phyloP scores from a whole-genome alignment of 768 basidiomycete species.

The Mycena polygramma region DNA sequence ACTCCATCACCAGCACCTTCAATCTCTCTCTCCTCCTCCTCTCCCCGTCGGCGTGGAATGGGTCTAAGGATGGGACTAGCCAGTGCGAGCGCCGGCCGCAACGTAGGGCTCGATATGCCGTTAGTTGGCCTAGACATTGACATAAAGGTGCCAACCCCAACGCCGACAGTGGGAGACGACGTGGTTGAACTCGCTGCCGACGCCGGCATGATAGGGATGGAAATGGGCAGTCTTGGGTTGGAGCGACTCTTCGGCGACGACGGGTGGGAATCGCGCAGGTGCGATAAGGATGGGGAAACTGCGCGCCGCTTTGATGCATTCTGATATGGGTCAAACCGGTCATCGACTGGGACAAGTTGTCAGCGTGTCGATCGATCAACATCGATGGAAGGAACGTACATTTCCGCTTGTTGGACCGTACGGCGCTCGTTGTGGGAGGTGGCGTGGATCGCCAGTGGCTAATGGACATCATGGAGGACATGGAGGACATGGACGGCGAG shows the following conservation, averaged over 20 bases:
- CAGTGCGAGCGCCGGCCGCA: constrained; percentile 77
- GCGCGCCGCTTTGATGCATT: constrained; percentile 83
- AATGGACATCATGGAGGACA: constrained; percentile 58
- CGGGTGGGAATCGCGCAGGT: constrained; percentile 67
- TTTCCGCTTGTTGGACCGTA: constrained; percentile 88
- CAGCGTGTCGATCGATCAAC: constrained; percentile 29
- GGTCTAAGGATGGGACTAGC: constrained; percentile 84
- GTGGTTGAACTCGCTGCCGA: constrained; percentile 72
- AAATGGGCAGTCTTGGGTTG: constrained; percentile 67
- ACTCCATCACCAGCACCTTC: constrained; percentile 87
- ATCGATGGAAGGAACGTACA: constrained; percentile 55
- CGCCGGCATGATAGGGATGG: constrained; percentile 76
- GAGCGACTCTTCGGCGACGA: constrained; percentile 65
- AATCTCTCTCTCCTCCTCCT: constrained; percentile 76
- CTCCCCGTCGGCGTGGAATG: constrained; percentile 67
- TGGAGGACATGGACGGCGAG: constrained; percentile 73
- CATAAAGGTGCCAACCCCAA: constrained; percentile 61
- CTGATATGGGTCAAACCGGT: constrained; percentile 89
- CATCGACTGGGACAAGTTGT: constrained; percentile 68
- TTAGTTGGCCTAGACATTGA: constrained; percentile 59
- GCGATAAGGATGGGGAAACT: constrained; percentile 83
- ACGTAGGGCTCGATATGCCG: constrained; percentile 80
- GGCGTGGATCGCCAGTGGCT: constrained; percentile 87
- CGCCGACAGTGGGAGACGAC: constrained; percentile 80
- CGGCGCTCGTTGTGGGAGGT: constrained; percentile 81